phyloP scores from a whole-genome alignment of 2,329 filamentous ascomycete genomes.

The Cercospora sojina region DNA sequence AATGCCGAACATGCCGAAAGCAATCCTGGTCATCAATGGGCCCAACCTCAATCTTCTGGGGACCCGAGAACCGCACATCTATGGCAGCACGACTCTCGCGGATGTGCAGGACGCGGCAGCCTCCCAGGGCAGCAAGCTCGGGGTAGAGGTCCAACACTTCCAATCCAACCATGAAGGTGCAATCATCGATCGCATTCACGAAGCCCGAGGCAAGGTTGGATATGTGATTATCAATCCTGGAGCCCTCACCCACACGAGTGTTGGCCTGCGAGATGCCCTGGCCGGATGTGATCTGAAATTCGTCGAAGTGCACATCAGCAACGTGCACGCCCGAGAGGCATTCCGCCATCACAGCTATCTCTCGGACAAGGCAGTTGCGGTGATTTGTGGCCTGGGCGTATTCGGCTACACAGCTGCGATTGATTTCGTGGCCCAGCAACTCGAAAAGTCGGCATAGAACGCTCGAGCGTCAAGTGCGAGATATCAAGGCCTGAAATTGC shows the following conservation, averaged over 20 bases:
- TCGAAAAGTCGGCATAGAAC: conserved; percentile 15
- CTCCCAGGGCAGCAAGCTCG: conserved; percentile 52
- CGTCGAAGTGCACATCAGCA: conserved; percentile 74
- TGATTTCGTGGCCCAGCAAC: conserved; percentile 40
- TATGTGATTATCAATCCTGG: conserved; percentile 75
- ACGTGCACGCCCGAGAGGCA: conserved; percentile 68
- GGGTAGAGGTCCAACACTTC: conserved; percentile 57
- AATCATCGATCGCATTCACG: conserved; percentile 71
- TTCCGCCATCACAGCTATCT: conserved; percentile 71
- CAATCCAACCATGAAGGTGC: conserved; percentile 79
- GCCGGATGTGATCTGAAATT: conserved; percentile 69
- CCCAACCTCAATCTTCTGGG: conserved; percentile 80
- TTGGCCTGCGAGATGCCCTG: conserved; percentile 73
- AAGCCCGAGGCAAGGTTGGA: conserved; percentile 59
- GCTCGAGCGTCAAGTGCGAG: background rate
- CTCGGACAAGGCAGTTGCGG: conserved; percentile 71
- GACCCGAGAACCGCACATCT: conserved; percentile 69
- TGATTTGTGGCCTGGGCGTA: conserved; percentile 65
- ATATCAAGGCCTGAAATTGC: background rate
- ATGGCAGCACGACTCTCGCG: conserved; percentile 66
- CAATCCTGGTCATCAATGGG: conserved; percentile 44
- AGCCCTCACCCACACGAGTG: conserved; percentile 72
- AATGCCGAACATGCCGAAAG: conserved; percentile 3
- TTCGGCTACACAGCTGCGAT: conserved; percentile 51
- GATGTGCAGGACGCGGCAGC: conserved; percentile 57